Evolutionary conservation across 2,329 filamentous ascomycete genomes (phyloP), one percentile per base, ranked within the genome.

Genomic region (Albifimbria verrucaria): DNA sequence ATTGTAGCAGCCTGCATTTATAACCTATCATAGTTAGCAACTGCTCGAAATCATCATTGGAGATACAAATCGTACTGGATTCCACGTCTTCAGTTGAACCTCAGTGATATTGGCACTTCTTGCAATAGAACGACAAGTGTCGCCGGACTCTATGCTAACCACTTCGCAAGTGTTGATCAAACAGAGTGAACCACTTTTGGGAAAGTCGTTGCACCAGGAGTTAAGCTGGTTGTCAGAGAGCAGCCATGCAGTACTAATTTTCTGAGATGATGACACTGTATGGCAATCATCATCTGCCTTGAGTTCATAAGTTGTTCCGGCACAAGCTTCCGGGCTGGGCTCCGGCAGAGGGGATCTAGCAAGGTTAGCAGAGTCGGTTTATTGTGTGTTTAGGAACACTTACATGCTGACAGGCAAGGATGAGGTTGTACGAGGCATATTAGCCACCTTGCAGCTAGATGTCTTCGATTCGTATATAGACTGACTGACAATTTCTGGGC

Each of bases 191-290:
- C 42, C 42, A 7, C 3, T 3, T 4, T 17, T 44, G 5, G 42
- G 42, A 43, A 43, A 43, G 7, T 18, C 39, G 20, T 21, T n/a
- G 18, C 39, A 43, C 7, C 18, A 43, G 9, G 39, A 7, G n/a
- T n/a, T n/a, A 10, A 43, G 39, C 7, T 18, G 26, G 15, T 43
- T 7, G 20, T 43, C 39, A 43, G 39, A 65, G 11, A 60, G 52
- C 45, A 62, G 48, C 57, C 61, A 57, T 32, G 52, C 49, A 20
- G 58, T 58, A 41, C 54, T 54, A 49, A 58, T 48, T 46, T 51
- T 39, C 53, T 44, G 42, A 5, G 42, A 4, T 15, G 4, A 3
- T 3, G 42, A 44, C 6, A 44, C 22, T 20, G 4, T 9, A 15
- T 44, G 15, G 18, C 42, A 44, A 15, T 44, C 42, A 15, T 44